Evolutionary conservation across 805 yeast species (phyloP).

Genomic region (Candida railenensis): DNA sequence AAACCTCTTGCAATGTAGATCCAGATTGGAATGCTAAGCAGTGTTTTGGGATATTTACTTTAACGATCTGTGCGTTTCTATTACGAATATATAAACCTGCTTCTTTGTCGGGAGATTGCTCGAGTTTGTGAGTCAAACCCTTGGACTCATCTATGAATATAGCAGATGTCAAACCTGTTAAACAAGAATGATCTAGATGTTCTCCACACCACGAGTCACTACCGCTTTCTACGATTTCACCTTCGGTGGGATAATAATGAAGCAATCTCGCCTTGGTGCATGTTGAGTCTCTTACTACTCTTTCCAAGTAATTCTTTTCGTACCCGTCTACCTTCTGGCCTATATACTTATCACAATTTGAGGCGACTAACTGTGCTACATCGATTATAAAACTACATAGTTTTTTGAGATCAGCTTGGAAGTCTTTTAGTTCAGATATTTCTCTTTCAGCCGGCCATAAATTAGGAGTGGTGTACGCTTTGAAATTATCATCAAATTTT

Average conservation of each 20-base stretch:
- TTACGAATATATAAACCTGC: conserved; percentile 53
- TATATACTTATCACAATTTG: conserved; percentile 51
- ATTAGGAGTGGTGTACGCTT: conserved; percentile 49
- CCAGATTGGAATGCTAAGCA: conserved; percentile 65
- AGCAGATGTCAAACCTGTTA: conserved; percentile 60
- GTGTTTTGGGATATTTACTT: conserved; percentile 53
- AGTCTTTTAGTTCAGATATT: conserved; percentile 24
- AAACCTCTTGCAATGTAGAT: conserved; percentile 51
- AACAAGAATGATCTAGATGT: conserved; percentile 58
- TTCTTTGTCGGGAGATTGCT: conserved; percentile 39
- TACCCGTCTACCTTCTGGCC: conserved; percentile 24
- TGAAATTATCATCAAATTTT: conserved; percentile 27
- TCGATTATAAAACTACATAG: conserved; percentile 47
- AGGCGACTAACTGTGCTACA: conserved; percentile 50
- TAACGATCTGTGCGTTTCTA: conserved; percentile 42
- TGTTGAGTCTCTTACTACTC: conserved; percentile 48
- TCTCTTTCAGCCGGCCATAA: conserved; percentile 45
- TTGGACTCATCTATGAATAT: conserved; percentile 42
- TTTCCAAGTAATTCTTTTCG: conserved; percentile 36
- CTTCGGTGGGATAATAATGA: conserved; percentile 46
- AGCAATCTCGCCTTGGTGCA: conserved; percentile 58
- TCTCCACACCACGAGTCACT: conserved; percentile 58
- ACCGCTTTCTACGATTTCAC: conserved; percentile 10
- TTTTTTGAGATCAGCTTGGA: conserved; percentile 35
- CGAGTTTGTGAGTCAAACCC: conserved; percentile 21